phyloP scores from a whole-genome alignment of 2,329 filamentous ascomycete genomes.

The Clarireedia paspali region DNA sequence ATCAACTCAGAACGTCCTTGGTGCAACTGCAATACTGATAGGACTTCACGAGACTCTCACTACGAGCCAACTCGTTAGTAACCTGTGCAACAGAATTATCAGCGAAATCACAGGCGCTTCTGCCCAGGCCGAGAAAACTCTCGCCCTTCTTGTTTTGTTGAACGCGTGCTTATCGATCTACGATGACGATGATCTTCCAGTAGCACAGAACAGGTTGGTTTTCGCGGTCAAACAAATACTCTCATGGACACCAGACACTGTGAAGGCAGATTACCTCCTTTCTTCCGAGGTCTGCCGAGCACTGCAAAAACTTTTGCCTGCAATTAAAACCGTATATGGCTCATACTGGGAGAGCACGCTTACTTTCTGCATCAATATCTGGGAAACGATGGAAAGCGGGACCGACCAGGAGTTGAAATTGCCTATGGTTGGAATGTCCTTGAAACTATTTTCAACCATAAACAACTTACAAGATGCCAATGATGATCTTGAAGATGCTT shows the following conservation, averaged over 20 bases:
- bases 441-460: conserved; percentile 62
- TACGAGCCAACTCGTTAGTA: conserved; percentile 41
- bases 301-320: conserved; percentile 57
- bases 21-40: conserved; percentile 41
- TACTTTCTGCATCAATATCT: conserved; percentile 49
- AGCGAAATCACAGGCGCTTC: conserved; percentile 50
- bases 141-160: conserved; percentile 45
- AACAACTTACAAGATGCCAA: conserved; percentile 64
- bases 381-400: conserved; percentile 39
- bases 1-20: conserved; percentile 38
- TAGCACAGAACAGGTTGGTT: conserved; percentile 46
- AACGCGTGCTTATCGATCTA: conserved; percentile 47
- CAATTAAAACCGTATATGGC: conserved; percentile 76
- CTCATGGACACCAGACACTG: conserved; percentile 54
- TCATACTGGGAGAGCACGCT: conserved; percentile 71
- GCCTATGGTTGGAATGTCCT: conserved; percentile 61
- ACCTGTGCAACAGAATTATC: conserved; percentile 51
- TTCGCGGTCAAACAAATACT: conserved; percentile 77
- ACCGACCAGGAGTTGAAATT: conserved; percentile 41
- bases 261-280: conserved; percentile 37
- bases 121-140: conserved; percentile 36
- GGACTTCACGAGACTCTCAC: conserved; percentile 43
- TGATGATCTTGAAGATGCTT: conserved; percentile 74
- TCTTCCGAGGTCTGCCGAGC: conserved; percentile 46
- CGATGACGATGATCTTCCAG: conserved; percentile 43